These are phyloP conservation scores for Fusarium sp. DNA, from an alignment of 2,329 filamentous ascomycete genomes.

Conservation along the genomic window DNA sequence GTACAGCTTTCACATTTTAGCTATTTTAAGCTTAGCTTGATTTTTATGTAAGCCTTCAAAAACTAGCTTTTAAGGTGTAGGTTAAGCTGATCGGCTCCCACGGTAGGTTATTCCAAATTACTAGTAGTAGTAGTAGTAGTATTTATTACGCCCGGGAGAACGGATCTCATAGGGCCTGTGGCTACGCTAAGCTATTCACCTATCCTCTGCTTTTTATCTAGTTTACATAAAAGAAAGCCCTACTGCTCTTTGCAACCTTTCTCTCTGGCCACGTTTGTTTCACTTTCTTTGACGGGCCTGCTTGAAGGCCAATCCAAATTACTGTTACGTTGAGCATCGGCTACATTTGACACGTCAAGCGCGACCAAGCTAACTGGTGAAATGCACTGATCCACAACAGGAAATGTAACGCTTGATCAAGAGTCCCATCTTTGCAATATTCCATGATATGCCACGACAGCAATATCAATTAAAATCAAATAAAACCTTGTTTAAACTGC, in stretches of 20 bases:
- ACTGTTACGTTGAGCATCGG: no score
- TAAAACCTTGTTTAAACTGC: neutral
- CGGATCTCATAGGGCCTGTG: constrained; percentile 2
- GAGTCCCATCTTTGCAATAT: neutral
- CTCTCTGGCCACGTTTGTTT: neutral
- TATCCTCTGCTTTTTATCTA: neutral
- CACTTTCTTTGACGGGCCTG: neutral
- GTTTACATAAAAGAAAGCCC: neutral
- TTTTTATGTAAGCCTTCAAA: no score
- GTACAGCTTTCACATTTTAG: no score
- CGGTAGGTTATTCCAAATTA: no score
- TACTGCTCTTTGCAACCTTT: neutral
- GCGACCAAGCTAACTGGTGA: neutral
- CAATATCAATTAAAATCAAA: neutral
- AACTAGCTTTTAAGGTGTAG: no score
- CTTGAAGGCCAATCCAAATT: neutral
- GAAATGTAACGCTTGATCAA: neutral
- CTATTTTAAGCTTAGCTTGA: no score
- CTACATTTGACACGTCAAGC: no score
- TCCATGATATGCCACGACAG: no score
- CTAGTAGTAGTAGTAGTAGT: neutral
- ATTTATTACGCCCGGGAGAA: constrained; percentile 11
- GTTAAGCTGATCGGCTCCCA: no score
- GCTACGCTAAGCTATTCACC: constrained; percentile 1
- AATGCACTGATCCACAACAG: neutral